phyloP scores from a whole-genome alignment of 1,139 yeast genomes.

The Candida sp. region DNA sequence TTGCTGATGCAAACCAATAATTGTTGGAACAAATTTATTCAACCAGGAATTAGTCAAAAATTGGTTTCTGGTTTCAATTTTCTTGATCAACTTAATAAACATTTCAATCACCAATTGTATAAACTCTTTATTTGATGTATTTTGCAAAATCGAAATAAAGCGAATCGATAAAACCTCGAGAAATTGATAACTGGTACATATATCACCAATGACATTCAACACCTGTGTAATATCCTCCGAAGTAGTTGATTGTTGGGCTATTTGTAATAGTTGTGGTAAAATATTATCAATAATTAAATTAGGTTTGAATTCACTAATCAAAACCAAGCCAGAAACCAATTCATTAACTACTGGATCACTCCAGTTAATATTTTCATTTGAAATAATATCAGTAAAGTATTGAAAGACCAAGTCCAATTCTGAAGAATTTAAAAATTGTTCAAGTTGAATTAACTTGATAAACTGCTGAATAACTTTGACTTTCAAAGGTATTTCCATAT shows the following conservation, averaged over 20 bases:
- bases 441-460: conserved; percentile 47
- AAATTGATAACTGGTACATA: conserved; percentile 44
- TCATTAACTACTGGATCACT: conserved; percentile 29
- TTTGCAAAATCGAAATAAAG: conserved; percentile 31
- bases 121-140: conserved; percentile 19
- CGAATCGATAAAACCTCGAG: conserved; percentile 51
- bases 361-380: conserved; percentile 33
- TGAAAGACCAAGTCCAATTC: conserved; percentile 66
- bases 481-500: conserved; percentile 64
- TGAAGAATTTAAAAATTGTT: conserved; percentile 41
- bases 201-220: conserved; percentile 40
- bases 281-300: conserved; percentile 54
- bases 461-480: conserved; percentile 66
- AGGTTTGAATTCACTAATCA: conserved; percentile 9
- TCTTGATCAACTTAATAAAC: conserved; percentile 18
- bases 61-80: conserved; percentile 18
- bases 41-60: conserved; percentile 45
- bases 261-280: conserved; percentile 51
- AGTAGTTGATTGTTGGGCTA: neutral
- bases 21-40: conserved; percentile 32
- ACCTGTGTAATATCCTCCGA: conserved; percentile 38
- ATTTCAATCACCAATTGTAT: conserved; percentile 20
- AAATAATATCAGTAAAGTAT: conserved; percentile 60
- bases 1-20: conserved; percentile 14
- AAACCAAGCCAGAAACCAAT: conserved; percentile 49